Conservation (phyloP, 805 yeast genomes). For the Kodamaea lidongshanica region DNA sequence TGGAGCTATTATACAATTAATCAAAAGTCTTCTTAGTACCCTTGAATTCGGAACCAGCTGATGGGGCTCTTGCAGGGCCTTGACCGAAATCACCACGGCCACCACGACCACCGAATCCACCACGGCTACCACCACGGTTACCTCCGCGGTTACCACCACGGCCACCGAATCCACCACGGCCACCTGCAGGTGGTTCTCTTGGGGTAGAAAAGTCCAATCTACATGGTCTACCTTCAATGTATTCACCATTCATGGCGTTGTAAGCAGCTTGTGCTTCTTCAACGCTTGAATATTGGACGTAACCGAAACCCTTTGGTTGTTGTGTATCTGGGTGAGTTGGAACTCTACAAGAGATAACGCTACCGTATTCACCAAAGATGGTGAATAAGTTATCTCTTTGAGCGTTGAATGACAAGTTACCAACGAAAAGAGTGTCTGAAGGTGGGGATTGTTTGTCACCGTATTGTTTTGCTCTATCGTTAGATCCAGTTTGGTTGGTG, state of each 20-base stretch:
- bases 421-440: conserved; percentile 92
- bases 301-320: conserved; percentile 98
- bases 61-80: conserved; percentile 60
- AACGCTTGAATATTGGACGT: conserved; percentile 80
- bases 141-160: conserved; percentile 30
- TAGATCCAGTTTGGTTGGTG: conserved; percentile 40
- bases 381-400: conserved; percentile 72
- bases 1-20: conserved; percentile 34
- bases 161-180: conserved; percentile 31
- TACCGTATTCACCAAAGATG: conserved; percentile 72
- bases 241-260: conserved; percentile 81
- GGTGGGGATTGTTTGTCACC: conserved; percentile 92
- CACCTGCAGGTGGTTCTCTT: conserved; percentile 45
- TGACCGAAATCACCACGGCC: conserved; percentile 31
- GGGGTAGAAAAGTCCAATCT: conserved; percentile 95
- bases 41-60: conserved; percentile 63
- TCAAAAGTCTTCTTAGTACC: conserved; percentile 83
- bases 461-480: conserved; percentile 78
- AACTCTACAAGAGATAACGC: conserved; percentile 81
- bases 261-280: conserved; percentile 90
- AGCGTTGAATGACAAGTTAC: conserved; percentile 90
- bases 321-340: conserved; percentile 99
- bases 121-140: conserved; percentile 23
- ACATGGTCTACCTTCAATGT: conserved; percentile 85
- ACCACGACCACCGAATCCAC: conserved; percentile 15